phyloP scores from a whole-genome alignment of 106 monocot species.

The Phalaenopsis aphrodite region DNA sequence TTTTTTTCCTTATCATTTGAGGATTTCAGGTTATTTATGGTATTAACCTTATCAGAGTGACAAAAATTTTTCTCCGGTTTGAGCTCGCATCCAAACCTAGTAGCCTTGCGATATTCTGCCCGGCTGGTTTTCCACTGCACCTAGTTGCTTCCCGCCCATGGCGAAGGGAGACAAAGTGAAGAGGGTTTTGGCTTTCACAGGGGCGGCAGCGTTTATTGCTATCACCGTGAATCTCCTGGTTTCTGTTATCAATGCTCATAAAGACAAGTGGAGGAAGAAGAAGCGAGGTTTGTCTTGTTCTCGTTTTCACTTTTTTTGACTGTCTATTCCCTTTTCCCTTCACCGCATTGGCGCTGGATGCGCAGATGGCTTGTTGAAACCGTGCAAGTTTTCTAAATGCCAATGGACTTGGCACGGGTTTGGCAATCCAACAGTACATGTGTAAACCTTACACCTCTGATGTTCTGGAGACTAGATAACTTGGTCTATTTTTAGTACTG shows the following conservation, averaged over 20 bases:
- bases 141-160: background rate
- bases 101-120: background rate
- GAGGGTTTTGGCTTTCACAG: conserved; percentile 23
- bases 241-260: conserved; percentile 28
- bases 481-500: background rate
- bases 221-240: conserved; percentile 34
- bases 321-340: background rate
- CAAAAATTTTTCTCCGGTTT: no score
- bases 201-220: conserved; percentile 42
- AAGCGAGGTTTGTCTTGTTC: background rate
- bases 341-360: background rate
- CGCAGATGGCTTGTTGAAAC: background rate
- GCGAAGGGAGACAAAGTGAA: conserved; percentile 14
- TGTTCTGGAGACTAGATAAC: background rate
- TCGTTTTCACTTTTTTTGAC: background rate
- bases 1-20: no score
- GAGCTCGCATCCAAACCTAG: background rate
- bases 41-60: no score
- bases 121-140: background rate
- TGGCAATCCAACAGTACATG: background rate
- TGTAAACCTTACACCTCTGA: background rate
- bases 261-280: conserved; percentile 13
- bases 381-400: background rate
- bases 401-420: background rate
- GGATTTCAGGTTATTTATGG: no score